Percentiles rank a stretch among this genome's conserved stretches.
Conservation (phyloP, 768 basidiomycete genomes). For the Mycena amicta region DNA sequence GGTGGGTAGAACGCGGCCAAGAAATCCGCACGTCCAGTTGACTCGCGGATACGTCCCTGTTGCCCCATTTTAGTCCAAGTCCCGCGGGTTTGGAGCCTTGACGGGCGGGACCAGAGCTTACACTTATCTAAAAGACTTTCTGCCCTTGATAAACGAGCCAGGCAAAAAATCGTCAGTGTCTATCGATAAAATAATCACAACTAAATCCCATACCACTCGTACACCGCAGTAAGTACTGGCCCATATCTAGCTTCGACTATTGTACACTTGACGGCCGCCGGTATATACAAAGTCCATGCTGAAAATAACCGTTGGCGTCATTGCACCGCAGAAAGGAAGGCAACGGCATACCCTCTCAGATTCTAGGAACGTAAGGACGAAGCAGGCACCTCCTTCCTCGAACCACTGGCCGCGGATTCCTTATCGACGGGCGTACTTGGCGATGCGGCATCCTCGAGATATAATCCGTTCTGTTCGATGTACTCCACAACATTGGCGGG, state of each 20-base stretch:
- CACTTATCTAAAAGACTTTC: background rate
- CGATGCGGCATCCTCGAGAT: slow-evolving; percentile 58
- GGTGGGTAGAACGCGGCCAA: no score
- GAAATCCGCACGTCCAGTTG: no score
- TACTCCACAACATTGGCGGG: slow-evolving; percentile 92
- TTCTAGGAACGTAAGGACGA: slow-evolving; percentile 22
- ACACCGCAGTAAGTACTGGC: slow-evolving; percentile 24
- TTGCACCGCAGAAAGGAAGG: slow-evolving; percentile 7
- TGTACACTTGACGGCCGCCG: slow-evolving; percentile 12
- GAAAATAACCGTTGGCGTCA: slow-evolving; percentile 9
- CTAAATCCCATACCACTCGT: slow-evolving; percentile 22
- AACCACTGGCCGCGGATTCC: slow-evolving; percentile 30
- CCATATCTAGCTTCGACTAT: slow-evolving; percentile 15
- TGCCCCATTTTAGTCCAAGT: no score
- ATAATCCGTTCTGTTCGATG: slow-evolving; percentile 83
- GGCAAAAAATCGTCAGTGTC: slow-evolving; percentile 10
- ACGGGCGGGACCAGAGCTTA: background rate
- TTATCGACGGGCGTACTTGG: slow-evolving; percentile 21
- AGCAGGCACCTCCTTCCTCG: slow-evolving; percentile 31
- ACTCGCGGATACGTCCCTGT: no score
- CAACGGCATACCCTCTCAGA: slow-evolving; percentile 17
- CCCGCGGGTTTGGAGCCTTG: no score
- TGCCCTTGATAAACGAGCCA: slow-evolving; percentile 11
- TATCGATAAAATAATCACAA: slow-evolving; percentile 21
- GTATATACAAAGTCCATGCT: slow-evolving; percentile 13